phyloP scores from a whole-genome alignment of 345 rosid genomes.

The Stellera chamaejasme region DNA sequence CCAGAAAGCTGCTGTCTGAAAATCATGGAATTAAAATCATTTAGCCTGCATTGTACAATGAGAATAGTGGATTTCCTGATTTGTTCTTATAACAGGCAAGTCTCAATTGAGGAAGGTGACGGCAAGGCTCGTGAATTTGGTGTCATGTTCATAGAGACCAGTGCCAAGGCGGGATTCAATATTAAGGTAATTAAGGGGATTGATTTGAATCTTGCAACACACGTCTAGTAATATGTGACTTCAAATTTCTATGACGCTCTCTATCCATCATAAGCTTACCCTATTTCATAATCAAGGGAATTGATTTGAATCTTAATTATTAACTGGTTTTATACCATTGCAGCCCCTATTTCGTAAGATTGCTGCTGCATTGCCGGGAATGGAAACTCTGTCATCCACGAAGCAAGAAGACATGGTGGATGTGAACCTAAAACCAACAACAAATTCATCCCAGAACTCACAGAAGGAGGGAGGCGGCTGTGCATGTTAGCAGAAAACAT shows the following conservation, averaged over 20 bases:
- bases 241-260: not conserved
- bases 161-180: conserved; percentile 94
- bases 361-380: conserved; percentile 91
- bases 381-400: conserved; percentile 83
- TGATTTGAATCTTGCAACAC: not conserved
- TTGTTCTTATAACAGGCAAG: conserved; percentile 50
- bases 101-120: conserved; percentile 95
- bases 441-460: conserved; percentile 52
- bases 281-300: not conserved
- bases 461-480: conserved; percentile 88
- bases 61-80: not conserved
- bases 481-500: conserved; percentile 39
- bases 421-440: conserved; percentile 72
- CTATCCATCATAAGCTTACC: not conserved
- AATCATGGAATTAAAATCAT: not conserved
- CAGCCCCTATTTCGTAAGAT: conserved; percentile 95
- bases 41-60: not conserved
- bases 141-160: conserved; percentile 88
- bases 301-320: too few relatives aligned
- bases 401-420: conserved; percentile 97
- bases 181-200: conserved; percentile 47
- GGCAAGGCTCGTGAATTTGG: conserved; percentile 75
- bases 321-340: conserved; percentile 11
- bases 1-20: too few relatives aligned
- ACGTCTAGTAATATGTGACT: not conserved